phyloP scores from a whole-genome alignment of 176 grass and related monocot species.

The Cymbopogon citratus region DNA sequence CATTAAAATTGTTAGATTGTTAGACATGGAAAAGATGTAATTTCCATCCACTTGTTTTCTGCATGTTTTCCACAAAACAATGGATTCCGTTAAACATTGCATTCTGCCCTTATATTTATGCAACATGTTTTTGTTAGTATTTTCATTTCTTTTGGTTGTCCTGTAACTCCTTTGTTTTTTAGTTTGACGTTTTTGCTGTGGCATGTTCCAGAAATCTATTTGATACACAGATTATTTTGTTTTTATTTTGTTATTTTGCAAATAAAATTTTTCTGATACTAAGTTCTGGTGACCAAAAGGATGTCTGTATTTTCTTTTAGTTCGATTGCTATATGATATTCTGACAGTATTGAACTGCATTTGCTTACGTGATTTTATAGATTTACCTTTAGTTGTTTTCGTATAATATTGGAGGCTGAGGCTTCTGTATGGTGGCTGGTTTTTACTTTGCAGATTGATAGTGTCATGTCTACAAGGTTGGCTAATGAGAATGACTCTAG shows the following conservation, averaged over 20 bases:
- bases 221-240: background rate
- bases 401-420: background rate
- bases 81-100: background rate
- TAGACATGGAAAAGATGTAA: background rate
- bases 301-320: background rate
- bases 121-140: background rate
- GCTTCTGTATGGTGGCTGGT: background rate
- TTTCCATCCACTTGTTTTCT: background rate
- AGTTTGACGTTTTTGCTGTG: background rate
- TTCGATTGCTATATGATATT: background rate
- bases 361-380: background rate
- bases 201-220: background rate
- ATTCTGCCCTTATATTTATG: background rate
- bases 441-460: slow-evolving; percentile 76
- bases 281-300: background rate
- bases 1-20: background rate
- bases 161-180: background rate
- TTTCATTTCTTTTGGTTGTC: background rate
- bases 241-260: background rate
- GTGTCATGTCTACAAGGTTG: slow-evolving; percentile 83
- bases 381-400: background rate
- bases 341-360: background rate
- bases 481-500: slow-evolving; percentile 94
- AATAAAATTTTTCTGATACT: background rate
- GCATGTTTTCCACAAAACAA: background rate